Evolutionary conservation across 805 yeast species (phyloP).

Genomic region (Lipomyces sp.): DNA sequence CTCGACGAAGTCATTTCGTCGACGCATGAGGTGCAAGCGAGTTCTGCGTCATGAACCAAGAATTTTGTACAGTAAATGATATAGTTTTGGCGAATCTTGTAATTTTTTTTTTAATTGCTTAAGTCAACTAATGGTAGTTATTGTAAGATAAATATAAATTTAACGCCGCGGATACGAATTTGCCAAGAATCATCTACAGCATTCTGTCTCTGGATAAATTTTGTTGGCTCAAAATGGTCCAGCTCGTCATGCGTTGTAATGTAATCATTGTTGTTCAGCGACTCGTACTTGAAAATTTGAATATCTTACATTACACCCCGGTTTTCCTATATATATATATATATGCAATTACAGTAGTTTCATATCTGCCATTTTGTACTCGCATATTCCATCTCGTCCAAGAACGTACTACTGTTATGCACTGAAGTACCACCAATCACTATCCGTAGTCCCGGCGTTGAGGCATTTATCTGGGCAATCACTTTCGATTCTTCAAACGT

Average conservation of each 20-base stretch:
- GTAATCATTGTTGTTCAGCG: no score
- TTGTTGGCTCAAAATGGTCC: no score
- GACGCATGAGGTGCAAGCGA: not conserved
- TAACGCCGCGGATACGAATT: no score
- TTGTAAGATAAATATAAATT: no score
- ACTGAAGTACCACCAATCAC: constrained; percentile 83
- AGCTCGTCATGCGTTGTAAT: no score
- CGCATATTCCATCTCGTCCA: constrained; percentile 48
- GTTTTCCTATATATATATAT: not conserved
- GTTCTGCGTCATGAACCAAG: not conserved
- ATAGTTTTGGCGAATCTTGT: not conserved
- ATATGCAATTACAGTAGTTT: not conserved
- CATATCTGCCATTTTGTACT: constrained; percentile 47
- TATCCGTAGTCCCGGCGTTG: constrained; percentile 61
- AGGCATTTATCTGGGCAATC: constrained; percentile 68
- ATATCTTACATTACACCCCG: not conserved
- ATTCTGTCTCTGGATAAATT: no score
- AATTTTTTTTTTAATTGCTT: not conserved
- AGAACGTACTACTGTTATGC: constrained; percentile 52
- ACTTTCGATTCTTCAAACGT: constrained; percentile 92
- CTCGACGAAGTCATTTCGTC: constrained; percentile 5
- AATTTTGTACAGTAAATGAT: not conserved
- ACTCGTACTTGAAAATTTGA: no score
- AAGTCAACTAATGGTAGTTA: not conserved
- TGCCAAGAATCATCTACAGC: no score